phyloP scores from a whole-genome alignment of 139 green algal genomes.

The Astrephomene gubernaculifera region DNA sequence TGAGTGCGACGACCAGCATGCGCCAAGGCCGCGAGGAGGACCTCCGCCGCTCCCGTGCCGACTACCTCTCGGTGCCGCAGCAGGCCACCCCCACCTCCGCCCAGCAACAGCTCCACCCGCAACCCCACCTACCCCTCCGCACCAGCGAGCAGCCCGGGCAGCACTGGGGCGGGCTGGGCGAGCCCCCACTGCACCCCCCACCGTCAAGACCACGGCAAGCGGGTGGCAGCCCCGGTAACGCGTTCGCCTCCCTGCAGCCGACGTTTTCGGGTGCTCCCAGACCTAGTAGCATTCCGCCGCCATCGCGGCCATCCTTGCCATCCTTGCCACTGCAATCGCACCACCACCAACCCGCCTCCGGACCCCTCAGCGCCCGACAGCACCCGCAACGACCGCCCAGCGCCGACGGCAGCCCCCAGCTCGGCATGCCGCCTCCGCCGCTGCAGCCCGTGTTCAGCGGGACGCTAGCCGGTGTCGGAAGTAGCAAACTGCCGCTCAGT shows the following conservation, averaged over 20 bases:
- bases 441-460: slow-evolving; percentile 3
- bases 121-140: no score
- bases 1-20: not conserved
- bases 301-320: not conserved
- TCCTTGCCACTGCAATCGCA: no score
- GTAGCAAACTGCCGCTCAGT: slow-evolving; percentile 23
- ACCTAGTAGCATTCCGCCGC: not conserved
- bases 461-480: not conserved
- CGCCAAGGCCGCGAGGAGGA: slow-evolving; percentile 8
- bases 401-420: not conserved
- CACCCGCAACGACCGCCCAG: not conserved
- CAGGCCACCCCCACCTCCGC: not conserved
- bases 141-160: no score
- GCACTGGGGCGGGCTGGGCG: no score
- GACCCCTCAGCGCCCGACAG: no score
- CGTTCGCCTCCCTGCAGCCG: no score
- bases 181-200: no score
- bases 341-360: not conserved
- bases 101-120: no score
- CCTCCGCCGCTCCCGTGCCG: not conserved
- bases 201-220: no score
- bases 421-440: not conserved
- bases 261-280: no score
- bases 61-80: not conserved
- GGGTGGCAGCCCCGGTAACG: no score